Conservation (phyloP, 2,329 filamentous ascomycete genomes). For the Colletotrichum sp. region DNA sequence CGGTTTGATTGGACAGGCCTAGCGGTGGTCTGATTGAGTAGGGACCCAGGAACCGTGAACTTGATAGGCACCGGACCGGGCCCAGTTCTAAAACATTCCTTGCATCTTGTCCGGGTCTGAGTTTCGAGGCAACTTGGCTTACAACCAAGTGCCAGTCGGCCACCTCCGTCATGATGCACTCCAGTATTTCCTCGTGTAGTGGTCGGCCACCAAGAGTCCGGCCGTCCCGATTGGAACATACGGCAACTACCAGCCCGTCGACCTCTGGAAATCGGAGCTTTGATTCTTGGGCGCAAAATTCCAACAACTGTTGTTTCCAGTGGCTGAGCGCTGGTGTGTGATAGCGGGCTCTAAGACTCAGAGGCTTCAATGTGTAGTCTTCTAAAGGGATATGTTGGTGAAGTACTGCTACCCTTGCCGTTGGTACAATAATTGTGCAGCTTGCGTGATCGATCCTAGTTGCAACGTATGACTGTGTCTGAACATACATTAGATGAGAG, state of each 20-base stretch:
- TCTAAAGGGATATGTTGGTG: not conserved
- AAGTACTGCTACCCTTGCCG: not conserved
- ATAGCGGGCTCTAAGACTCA: not conserved
- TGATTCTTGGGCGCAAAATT: not conserved
- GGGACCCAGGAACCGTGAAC: not conserved
- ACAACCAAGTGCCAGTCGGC: not conserved
- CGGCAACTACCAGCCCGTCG: not conserved
- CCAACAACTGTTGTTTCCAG: not conserved
- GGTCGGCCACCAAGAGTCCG: not conserved
- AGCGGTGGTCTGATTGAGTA: not conserved
- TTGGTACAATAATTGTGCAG: not conserved
- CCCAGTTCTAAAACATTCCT: not conserved
- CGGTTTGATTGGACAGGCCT: not conserved
- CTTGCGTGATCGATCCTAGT: not conserved
- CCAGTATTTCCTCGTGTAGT: not conserved
- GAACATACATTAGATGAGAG: not conserved
- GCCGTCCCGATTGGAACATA: not conserved
- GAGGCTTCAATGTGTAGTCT: not conserved
- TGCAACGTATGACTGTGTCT: not conserved
- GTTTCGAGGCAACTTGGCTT: not conserved
- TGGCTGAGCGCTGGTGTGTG: not conserved
- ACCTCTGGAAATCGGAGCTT: not conserved
- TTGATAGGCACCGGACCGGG: not conserved
- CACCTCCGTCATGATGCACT: not conserved
- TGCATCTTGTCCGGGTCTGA: not conserved